Evolutionary conservation across 345 rosid species (phyloP), one percentile per base, ranked within the genome.

Genomic region (Syzygium aromaticum): DNA sequence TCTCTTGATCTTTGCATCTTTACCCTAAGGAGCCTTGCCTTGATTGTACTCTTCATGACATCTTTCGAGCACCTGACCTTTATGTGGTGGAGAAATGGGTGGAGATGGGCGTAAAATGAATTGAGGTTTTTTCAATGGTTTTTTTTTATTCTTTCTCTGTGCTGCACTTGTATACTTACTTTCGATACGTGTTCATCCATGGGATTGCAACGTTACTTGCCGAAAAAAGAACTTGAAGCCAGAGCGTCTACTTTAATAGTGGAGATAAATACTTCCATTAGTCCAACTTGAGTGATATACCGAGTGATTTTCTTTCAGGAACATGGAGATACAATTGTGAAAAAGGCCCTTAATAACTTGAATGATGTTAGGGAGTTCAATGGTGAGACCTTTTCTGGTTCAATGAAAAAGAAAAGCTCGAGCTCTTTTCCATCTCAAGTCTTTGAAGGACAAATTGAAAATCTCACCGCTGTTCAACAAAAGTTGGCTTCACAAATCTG

Each of bases 291-390:
- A 67, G 78, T 0, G 0, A 67, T 17, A 16, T 3, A 2, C 43
- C 1, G 2, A 30, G 46, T 30, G 0, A 7, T 67, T 67, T 2
- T 2, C 78, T 67, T 8, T 6, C 12, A 67, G 78, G 78, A 67
- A 30, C 46, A 16, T 30, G 78, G 78, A 67, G 12, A 67, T 4
- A 2, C 46, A 16, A 67, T 67, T 0, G 1, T 64, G 0, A 16
- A 64, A 30, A 30, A 30, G 77, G 43, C 77, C 22, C 1, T 15
- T 7, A 43, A 3, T 3, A 30, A 64, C 6, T 0, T 0, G 23
- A 30, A 64, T 30, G 22, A 64, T 30, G 77, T 64, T 16, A 30
- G 0, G 6, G 1, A 16, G 43, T 1, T 64, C 77, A 30, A 64
- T 30, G 77, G 23, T 2, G 43, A 64, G 3, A 64, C 43, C 43